A percentile compares a stretch with the other conserved stretches of the same genome.
These are phyloP conservation scores for Lophium mytilinum DNA, from an alignment of 495 filamentous ascomycete genomes.

Conservation along the genomic window DNA sequence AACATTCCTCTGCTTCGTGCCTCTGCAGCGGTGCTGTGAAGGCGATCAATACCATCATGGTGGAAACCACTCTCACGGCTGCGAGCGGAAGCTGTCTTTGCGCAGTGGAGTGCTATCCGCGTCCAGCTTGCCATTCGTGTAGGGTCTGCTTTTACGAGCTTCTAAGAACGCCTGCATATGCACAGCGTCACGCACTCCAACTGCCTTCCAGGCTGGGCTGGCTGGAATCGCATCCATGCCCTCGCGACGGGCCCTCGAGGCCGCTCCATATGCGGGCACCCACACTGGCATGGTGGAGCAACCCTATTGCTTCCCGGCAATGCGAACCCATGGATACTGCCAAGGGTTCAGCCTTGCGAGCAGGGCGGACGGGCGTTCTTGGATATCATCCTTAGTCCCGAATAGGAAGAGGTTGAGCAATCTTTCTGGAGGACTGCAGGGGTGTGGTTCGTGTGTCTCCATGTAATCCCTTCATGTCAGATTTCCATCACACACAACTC, in stretches of 20 bases:
- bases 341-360: slow-evolving; percentile 7
- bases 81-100: background rate
- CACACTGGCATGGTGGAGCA: no score
- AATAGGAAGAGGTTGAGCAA: no score
- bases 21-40: background rate
- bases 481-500: no score
- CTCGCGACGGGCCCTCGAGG: no score
- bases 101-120: background rate
- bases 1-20: background rate
- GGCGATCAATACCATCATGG: background rate
- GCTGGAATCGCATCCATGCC: no score
- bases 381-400: no score
- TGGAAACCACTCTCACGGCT: background rate
- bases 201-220: background rate
- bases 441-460: no score
- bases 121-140: background rate
- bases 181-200: slow-evolving; percentile 13
- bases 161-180: slow-evolving; percentile 7
- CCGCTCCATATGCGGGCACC: no score
- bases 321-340: no score
- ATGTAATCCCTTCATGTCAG: no score
- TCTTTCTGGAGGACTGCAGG: no score
- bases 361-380: background rate
- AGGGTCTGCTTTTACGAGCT: background rate
- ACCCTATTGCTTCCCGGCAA: no score